These are phyloP conservation scores for Salix udensis DNA, from an alignment of 345 rosid genomes.

Conservation along the genomic window DNA sequence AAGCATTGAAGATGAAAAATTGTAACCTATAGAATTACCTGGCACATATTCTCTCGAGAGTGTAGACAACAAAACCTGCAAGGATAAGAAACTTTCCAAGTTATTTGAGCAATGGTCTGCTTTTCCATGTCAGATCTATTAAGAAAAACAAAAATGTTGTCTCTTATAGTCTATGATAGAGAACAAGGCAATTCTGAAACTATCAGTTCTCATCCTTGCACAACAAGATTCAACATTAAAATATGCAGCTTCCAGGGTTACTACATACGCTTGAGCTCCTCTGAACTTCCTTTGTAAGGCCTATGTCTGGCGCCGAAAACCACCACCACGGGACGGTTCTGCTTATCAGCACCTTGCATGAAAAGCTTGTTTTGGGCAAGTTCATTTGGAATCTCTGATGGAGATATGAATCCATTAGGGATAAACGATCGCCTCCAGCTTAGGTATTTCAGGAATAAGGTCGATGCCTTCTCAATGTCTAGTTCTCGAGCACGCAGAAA, in stretches of 20 bases:
- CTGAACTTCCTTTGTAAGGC: slow-evolving; percentile 56
- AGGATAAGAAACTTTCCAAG: background rate
- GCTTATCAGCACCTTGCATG: slow-evolving; percentile 73
- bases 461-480: slow-evolving; percentile 81
- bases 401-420: slow-evolving; percentile 56
- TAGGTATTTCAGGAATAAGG: slow-evolving; percentile 60
- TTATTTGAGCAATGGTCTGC: background rate
- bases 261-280: slow-evolving; percentile 74
- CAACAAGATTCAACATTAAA: background rate
- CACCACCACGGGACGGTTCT: slow-evolving; percentile 61
- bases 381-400: slow-evolving; percentile 51
- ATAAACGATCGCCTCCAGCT: slow-evolving; percentile 58
- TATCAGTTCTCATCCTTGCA: background rate
- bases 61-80: slow-evolving; percentile 63
- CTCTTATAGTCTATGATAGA: background rate
- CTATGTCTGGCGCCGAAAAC: slow-evolving; percentile 56
- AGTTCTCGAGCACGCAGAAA: slow-evolving; percentile 82
- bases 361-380: slow-evolving; percentile 63
- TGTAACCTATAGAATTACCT: slow-evolving; percentile 35
- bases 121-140: background rate
- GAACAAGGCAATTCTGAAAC: background rate
- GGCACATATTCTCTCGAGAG: slow-evolving; percentile 62
- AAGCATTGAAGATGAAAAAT: background rate
- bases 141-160: background rate
- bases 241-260: background rate